These are phyloP conservation scores for Stellera chamaejasme DNA, from an alignment of 345 rosid genomes.

Conservation along the genomic window DNA sequence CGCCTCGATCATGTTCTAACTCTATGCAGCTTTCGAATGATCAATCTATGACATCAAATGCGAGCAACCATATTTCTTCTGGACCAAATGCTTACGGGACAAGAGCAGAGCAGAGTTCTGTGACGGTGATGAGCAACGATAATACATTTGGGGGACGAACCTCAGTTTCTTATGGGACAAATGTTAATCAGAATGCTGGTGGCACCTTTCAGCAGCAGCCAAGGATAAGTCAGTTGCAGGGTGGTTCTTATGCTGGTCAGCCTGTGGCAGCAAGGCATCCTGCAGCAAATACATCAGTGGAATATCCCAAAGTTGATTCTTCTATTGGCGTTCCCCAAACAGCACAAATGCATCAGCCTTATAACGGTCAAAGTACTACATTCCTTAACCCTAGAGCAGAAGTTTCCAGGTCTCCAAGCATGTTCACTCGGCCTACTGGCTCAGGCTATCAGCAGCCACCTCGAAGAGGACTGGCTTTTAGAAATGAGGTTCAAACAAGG, in stretches of 20 bases:
- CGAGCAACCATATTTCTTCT: conserved; percentile 10
- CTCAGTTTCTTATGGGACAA: conserved; percentile 16
- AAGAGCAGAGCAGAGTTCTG: neutral
- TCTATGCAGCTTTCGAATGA: conserved; percentile 23
- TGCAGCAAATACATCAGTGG: conserved; percentile 25
- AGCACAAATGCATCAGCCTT: conserved; percentile 21
- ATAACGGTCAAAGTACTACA: conserved; percentile 24
- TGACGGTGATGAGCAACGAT: conserved; percentile 2
- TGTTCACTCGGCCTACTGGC: conserved; percentile 22
- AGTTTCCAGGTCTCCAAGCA: conserved; percentile 24
- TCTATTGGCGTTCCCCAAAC: conserved; percentile 27
- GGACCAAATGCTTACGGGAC: no score
- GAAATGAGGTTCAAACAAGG: conserved; percentile 62
- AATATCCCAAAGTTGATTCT: conserved; percentile 26
- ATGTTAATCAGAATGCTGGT: conserved; percentile 23
- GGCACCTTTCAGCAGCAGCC: conserved; percentile 28
- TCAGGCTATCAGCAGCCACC: conserved; percentile 47
- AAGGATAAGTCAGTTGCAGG: conserved; percentile 23
- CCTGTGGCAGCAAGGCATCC: conserved; percentile 29
- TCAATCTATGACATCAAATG: conserved; percentile 15
- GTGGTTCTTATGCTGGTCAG: conserved; percentile 18
- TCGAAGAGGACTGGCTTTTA: conserved; percentile 61
- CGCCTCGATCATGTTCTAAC: conserved; percentile 20
- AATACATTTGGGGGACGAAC: conserved; percentile 22
- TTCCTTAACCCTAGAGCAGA: conserved; percentile 35